phyloP scores from a whole-genome alignment of 2,329 filamentous ascomycete genomes.

The Colletotrichum liaoningense region DNA sequence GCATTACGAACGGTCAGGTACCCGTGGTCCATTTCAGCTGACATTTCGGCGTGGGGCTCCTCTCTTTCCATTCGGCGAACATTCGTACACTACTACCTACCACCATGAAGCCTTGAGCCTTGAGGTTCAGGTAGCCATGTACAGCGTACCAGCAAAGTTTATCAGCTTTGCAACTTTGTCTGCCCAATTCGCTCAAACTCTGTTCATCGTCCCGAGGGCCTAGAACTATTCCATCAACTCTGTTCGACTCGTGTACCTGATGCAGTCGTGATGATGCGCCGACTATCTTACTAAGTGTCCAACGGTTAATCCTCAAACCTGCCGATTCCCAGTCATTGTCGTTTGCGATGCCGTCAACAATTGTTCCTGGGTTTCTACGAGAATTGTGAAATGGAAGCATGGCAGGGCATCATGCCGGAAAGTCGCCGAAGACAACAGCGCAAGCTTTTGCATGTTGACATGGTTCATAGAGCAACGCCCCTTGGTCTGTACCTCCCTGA shows the following conservation, averaged over 20 bases:
- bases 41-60: not conserved
- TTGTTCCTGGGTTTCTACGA: not conserved
- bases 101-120: too few species aligned
- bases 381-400: not conserved
- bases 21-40: conserved; percentile 30
- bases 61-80: not conserved
- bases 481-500: not conserved
- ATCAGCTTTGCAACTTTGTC: not conserved
- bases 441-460: not conserved
- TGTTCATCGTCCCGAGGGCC: conserved; percentile 6
- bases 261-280: not conserved
- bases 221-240: conserved; percentile 32
- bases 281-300: not conserved
- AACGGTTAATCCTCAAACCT: not conserved
- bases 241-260: conserved; percentile 24
- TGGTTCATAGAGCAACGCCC: not conserved
- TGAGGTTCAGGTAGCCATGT: too few species aligned
- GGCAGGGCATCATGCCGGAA: conserved; percentile 19
- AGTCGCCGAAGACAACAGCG: not conserved
- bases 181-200: not conserved
- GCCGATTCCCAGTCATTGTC: not conserved
- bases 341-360: not conserved
- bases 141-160: not conserved
- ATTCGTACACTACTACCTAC: not conserved
- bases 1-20: conserved; percentile 31